Evolutionary conservation across 2,329 filamentous ascomycete species (phyloP).

Genomic region (Pseudomassariella vexata): DNA sequence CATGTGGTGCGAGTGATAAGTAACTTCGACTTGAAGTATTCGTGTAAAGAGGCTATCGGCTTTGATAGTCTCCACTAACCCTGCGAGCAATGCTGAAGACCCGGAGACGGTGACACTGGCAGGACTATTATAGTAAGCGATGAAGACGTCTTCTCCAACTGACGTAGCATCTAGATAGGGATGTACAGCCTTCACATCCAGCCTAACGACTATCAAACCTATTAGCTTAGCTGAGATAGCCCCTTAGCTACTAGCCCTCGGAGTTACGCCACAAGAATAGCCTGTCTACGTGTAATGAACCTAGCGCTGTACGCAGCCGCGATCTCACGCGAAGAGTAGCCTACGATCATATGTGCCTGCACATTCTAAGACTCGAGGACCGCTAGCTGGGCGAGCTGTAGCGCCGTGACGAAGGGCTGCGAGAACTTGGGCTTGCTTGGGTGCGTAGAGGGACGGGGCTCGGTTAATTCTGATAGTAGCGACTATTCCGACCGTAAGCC

Average conservation of each 20-base stretch:
- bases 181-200: conserved; percentile 1
- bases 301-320: conserved; percentile 12
- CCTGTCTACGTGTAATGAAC: conserved; percentile 2
- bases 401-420: conserved; percentile 12
- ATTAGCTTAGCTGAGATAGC: not conserved
- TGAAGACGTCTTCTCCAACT: conserved; percentile 1
- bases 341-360: conserved; percentile 6
- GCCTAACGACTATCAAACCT: conserved; percentile 16
- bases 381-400: conserved; percentile 9
- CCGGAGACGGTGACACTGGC: conserved; percentile 20
- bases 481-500: conserved; percentile 15
- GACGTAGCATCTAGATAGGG: conserved; percentile 6
- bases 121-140: conserved; percentile 23
- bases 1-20: conserved; percentile 15
- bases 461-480: conserved; percentile 14
- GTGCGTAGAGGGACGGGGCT: conserved; percentile 7
- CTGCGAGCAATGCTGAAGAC: not conserved
- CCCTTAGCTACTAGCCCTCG: conserved; percentile 8
- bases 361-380: conserved; percentile 11
- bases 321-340: conserved; percentile 18
- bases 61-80: not conserved
- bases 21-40: conserved; percentile 15
- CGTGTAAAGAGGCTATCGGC: conserved; percentile 15
- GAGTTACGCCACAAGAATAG: conserved; percentile 11
- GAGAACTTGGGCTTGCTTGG: conserved; percentile 14